Evolutionary conservation across 768 basidiomycete genomes (phyloP), one percentile per base, ranked within the genome.

Genomic region (Lenzites betulinus): DNA sequence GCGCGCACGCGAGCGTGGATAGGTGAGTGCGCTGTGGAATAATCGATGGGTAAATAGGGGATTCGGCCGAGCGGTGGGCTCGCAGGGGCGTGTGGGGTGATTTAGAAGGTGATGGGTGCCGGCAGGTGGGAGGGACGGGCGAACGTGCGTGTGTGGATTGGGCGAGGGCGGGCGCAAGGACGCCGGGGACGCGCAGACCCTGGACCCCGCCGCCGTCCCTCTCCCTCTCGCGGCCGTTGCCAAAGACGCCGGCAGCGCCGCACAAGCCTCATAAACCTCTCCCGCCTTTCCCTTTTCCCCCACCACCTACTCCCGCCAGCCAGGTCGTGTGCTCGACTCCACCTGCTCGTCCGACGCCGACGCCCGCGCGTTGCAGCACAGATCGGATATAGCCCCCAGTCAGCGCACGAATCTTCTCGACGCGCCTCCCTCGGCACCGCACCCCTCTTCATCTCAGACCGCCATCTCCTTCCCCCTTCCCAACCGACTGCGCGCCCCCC

Each of bases 101-200:
- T 25, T 60, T 47, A 54, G 49, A 39, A 58, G 64, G 50, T 59
- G 59, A 49, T 53, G 36, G 59, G 54, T 49, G 51, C 41, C 52
- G 65, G 62, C 50, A 53, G 51, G 59, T 62, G 71, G 64, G 60
- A 51, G 51, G 52, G 13, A 44, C 68, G 75, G 80, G 82, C 67
- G 76, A 82, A 83, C 82, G 82, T 83, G 81, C 81, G 82, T 78
- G 75, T 65, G 58, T 53, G 35, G 41, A 66, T 69, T 73, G 67
- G 67, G 63, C 69, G 50, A 35, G 51, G 36, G 47, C 43, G 54
- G 50, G 47, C 48, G 25, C 55, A 41, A 15, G 44, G 26, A 12
- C 16, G 28, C 16, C 16, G 48, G 18, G 9, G 48, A 30, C 26
- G 30, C 26, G 48, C 48, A 47, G 46, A 23, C 51, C 49, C 26